Evolutionary conservation across 768 basidiomycete species (phyloP).

Genomic region (Suillus ampliporus): DNA sequence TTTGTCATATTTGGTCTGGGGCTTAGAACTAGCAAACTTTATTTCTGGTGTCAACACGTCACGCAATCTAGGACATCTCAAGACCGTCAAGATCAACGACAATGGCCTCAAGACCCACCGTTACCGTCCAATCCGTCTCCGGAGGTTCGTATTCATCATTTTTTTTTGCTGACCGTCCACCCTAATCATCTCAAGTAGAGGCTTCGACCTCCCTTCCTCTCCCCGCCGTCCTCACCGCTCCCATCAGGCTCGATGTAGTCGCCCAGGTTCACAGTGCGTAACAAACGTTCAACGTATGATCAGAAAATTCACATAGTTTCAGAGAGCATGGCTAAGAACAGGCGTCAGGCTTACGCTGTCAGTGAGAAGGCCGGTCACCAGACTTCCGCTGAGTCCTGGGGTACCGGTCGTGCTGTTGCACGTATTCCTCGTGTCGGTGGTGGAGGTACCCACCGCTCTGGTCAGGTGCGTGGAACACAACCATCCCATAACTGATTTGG

Average conservation of each 20-base stretch:
- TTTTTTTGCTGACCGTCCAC: background rate
- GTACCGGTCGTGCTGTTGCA: conserved; percentile 99
- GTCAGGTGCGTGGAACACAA: conserved; percentile 63
- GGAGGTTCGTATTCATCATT: conserved; percentile 59
- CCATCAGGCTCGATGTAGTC: conserved; percentile 98
- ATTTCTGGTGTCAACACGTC: conserved; percentile 12
- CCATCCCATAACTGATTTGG: background rate
- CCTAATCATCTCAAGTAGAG: conserved; percentile 51
- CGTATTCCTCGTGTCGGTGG: conserved; percentile 99
- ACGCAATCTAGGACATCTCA: conserved; percentile 34
- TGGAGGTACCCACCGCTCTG: conserved; percentile 97
- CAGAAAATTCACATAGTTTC: conserved; percentile 19
- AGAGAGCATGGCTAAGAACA: conserved; percentile 99
- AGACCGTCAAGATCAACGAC: conserved; percentile 47
- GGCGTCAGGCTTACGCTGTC: conserved; percentile 95
- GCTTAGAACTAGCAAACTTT: conserved; percentile 39
- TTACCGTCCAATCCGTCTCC: conserved; percentile 76
- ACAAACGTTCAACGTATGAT: conserved; percentile 16
- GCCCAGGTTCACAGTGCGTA: conserved; percentile 97
- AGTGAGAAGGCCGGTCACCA: conserved; percentile 99
- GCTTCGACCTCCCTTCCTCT: conserved; percentile 88
- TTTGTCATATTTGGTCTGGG: conserved; percentile 27
- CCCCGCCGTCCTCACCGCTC: conserved; percentile 96
- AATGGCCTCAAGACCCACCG: conserved; percentile 95
- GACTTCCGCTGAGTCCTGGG: conserved; percentile 99